phyloP scores from a whole-genome alignment of 805 yeast species.

The Ascoidea rubescens region DNA sequence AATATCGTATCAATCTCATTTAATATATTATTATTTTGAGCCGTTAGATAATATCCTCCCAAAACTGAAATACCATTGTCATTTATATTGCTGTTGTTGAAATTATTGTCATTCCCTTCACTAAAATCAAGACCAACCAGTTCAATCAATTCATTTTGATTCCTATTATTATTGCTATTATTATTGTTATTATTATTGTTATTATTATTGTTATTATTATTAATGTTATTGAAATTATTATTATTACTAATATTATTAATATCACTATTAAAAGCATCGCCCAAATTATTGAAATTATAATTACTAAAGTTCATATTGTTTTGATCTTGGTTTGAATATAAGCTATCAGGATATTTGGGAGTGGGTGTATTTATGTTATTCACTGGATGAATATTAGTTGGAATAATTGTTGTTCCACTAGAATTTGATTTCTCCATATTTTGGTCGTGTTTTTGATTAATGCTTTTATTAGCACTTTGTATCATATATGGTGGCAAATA shows the following conservation, averaged over 20 bases:
- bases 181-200: neutral
- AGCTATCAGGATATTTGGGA: neutral
- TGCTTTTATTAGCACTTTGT: conserved; percentile 6
- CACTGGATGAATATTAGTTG: neutral
- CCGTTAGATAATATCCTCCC: neutral
- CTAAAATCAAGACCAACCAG: too few relatives aligned
- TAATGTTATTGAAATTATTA: too few relatives aligned
- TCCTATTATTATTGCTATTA: neutral
- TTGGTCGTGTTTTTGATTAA: neutral
- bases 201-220: too few relatives aligned
- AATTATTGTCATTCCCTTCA: neutral
- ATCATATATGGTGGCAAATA: conserved; percentile 79
- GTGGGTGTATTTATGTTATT: neutral
- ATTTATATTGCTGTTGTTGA: too few relatives aligned
- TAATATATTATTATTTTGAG: neutral
- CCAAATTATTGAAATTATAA: too few relatives aligned
- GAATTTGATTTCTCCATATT: neutral
- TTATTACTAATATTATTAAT: neutral
- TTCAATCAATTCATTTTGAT: too few relatives aligned
- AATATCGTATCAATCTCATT: neutral
- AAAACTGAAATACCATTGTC: neutral
- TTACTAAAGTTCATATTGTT: neutral
- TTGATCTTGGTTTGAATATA: neutral
- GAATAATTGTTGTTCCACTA: neutral
- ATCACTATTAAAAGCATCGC: too few relatives aligned